phyloP scores from a whole-genome alignment of 2,329 filamentous ascomycete genomes.

The Pestalotiopsis sp. region DNA sequence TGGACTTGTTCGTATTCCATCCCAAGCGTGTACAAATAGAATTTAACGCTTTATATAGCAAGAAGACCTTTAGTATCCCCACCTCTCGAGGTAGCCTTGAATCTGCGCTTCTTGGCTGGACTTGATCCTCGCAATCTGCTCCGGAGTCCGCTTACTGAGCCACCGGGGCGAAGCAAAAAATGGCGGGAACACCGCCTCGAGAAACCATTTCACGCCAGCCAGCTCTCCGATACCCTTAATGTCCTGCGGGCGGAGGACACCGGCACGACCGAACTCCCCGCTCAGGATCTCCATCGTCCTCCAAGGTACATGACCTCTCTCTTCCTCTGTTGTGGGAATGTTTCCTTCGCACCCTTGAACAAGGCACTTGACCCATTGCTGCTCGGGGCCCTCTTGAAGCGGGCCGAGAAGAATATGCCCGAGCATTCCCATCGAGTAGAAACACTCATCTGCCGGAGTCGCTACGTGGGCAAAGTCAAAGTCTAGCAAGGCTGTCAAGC shows the following conservation, averaged over 20 bases:
- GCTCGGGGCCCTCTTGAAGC: not conserved
- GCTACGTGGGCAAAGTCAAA: conserved; percentile 3
- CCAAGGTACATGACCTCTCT: not conserved
- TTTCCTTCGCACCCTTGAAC: not conserved
- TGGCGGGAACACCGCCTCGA: not conserved
- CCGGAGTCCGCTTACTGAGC: not conserved
- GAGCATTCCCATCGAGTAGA: not conserved
- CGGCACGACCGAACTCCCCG: not conserved
- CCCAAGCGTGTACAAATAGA: too few species aligned
- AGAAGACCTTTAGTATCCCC: not conserved
- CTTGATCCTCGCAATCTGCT: not conserved
- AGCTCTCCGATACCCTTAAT: not conserved
- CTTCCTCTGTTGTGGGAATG: not conserved
- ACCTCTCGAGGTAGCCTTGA: not conserved
- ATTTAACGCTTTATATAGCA: too few species aligned
- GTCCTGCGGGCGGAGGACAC: not conserved
- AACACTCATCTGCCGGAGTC: conserved; percentile 2
- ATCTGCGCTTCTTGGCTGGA: not conserved
- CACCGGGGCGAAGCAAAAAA: not conserved
- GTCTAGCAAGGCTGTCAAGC: not conserved
- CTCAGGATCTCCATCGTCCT: not conserved
- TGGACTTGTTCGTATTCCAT: too few species aligned
- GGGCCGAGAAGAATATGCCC: not conserved
- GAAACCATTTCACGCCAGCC: not conserved
- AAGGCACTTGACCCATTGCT: not conserved